phyloP scores from a whole-genome alignment of 2,329 filamentous ascomycete species.

The Arthroderma uncinatum region DNA sequence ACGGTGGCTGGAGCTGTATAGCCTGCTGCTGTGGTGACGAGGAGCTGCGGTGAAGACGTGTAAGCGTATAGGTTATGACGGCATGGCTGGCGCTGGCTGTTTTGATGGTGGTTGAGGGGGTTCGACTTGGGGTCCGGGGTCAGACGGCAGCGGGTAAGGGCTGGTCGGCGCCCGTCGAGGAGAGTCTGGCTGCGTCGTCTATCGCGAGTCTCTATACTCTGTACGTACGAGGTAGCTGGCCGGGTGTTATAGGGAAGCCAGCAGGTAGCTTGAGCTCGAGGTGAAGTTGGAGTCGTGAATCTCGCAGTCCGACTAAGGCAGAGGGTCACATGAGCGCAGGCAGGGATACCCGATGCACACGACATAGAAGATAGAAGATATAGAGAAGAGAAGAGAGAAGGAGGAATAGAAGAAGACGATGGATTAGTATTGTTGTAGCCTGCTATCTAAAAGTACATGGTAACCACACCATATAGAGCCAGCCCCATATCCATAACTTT shows the following conservation, averaged over 20 bases:
- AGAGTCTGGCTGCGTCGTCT: too few relatives aligned
- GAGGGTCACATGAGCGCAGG: background rate
- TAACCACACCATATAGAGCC: background rate
- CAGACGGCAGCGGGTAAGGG: too few relatives aligned
- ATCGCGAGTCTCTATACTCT: too few relatives aligned
- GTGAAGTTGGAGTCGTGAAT: too few relatives aligned
- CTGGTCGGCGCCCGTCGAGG: background rate
- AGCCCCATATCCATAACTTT: background rate
- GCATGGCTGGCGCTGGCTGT: background rate
- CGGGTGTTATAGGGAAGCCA: background rate
- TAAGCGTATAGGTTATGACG: background rate
- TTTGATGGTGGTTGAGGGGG: background rate
- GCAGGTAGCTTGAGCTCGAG: too few relatives aligned
- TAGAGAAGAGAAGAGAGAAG: background rate
- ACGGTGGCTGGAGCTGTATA: too few relatives aligned
- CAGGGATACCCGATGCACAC: background rate
- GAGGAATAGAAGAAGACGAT: background rate
- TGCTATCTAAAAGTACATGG: background rate
- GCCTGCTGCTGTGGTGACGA: too few relatives aligned
- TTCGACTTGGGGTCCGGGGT: too few relatives aligned
- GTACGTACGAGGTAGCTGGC: too few relatives aligned
- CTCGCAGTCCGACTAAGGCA: background rate
- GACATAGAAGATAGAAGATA: background rate
- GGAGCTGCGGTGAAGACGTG: too few relatives aligned
- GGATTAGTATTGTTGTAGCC: background rate